A percentile compares a stretch with the other conserved stretches of the same genome.
These are phyloP conservation scores for Penicillium sclerotigenum DNA, from an alignment of 2,329 filamentous ascomycete genomes.

Conservation along the genomic window DNA sequence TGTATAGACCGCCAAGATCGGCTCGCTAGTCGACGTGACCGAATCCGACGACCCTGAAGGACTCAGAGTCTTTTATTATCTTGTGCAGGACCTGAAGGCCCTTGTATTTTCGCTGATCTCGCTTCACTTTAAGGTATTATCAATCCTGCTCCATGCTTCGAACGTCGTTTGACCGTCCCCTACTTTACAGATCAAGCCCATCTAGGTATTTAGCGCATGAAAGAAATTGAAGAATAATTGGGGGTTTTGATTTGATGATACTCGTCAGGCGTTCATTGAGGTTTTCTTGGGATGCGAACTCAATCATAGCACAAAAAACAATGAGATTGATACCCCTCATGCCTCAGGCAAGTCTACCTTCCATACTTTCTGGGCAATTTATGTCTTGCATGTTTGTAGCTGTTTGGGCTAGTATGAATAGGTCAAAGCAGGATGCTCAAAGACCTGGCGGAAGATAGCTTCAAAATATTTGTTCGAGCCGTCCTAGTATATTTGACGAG, in stretches of 20 bases:
- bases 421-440: not conserved
- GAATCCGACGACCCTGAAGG: slow-evolving; percentile 96
- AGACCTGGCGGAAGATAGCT: not conserved
- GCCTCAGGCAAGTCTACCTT: not conserved
- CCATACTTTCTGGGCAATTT: not conserved
- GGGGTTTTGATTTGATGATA: slow-evolving; percentile 20
- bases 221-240: slow-evolving; percentile 1
- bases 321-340: slow-evolving; percentile 6
- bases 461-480: not conserved
- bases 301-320: slow-evolving; percentile 9
- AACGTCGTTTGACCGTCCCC: not conserved
- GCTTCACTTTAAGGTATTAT: slow-evolving; percentile 82
- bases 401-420: not conserved
- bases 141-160: not conserved
- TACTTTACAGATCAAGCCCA: slow-evolving; percentile 51
- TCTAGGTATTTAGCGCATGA: slow-evolving; percentile 32
- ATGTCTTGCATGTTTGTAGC: not conserved
- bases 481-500: not conserved
- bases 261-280: slow-evolving; percentile 22
- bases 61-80: slow-evolving; percentile 95
- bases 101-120: slow-evolving; percentile 95
- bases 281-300: slow-evolving; percentile 10
- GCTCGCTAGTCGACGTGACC: slow-evolving; percentile 91
- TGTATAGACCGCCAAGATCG: slow-evolving; percentile 89
- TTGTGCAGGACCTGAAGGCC: slow-evolving; percentile 95